Conservation (phyloP, 306 rosid genomes). For the Rosa multiflora region DNA sequence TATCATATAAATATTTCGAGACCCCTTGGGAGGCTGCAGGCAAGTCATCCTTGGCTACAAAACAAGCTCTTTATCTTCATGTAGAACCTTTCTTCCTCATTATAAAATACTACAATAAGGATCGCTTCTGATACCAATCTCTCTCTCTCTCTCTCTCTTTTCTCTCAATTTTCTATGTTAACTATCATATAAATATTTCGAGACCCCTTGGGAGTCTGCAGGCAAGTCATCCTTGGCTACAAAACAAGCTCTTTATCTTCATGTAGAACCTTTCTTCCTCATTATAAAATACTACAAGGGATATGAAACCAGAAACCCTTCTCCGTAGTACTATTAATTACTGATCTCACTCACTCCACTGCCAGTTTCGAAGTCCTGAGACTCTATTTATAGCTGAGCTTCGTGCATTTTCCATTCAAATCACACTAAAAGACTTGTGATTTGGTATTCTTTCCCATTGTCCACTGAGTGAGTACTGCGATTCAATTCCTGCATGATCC, state of each 20-base stretch:
- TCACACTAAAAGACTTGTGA: background rate
- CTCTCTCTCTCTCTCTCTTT: too few species aligned
- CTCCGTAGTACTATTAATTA: background rate
- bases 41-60: too few species aligned
- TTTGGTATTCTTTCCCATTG: slow-evolving; percentile 3
- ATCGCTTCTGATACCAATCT: background rate
- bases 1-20: too few species aligned
- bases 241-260: slow-evolving; percentile 53
- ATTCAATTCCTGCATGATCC: slow-evolving; percentile 18
- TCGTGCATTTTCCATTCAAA: background rate
- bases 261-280: slow-evolving; percentile 45
- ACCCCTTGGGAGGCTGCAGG: too few species aligned
- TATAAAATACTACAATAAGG: too few species aligned
- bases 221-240: slow-evolving; percentile 78
- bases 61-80: too few species aligned
- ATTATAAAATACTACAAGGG: background rate
- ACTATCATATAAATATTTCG: background rate
- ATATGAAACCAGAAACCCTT: background rate
- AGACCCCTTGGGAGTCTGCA: slow-evolving; percentile 30
- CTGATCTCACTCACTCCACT: background rate
- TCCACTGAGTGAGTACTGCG: background rate
- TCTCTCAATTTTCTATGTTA: too few species aligned
- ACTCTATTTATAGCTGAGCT: slow-evolving; percentile 30
- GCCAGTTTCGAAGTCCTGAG: background rate
- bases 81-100: too few species aligned